Evolutionary conservation across 495 filamentous ascomycete species (phyloP), one percentile per base, ranked within the genome.

Genomic region (Penicillium flavigenum): DNA sequence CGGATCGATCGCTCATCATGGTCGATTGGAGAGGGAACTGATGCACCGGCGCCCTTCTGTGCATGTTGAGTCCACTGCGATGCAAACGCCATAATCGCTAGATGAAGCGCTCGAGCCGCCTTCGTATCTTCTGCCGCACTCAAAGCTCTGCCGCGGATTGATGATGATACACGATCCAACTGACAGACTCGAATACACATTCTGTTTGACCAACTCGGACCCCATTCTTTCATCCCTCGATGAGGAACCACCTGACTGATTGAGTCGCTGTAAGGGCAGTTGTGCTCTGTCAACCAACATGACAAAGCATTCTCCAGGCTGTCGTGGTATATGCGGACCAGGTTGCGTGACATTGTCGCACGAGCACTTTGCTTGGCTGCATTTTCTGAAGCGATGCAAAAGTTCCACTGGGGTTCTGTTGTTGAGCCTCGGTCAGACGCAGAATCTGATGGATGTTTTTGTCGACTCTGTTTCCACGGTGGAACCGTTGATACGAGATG

Each of bases 211-310:
- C 75, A 78, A 22, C 60, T 68, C 2, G 72, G 61, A 12, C 75
- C 72, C 68, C 72, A 71, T 63, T 76, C 73, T n/a, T 58, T 47
- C 48, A 22, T 60, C 17, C 49, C 47, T 49, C 8, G 48, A 14
- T 47, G 6, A 1, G 60, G 60, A 9, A 57, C 16, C 6, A 64
- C 0, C 11, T 53, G 32, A 5, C 20, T 43, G 8, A 39, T n/a
- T 5, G 62, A 50, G 39, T 62, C 47, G 38, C 63, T 67, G 62
- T 78, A 79, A 11, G 76, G 77, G 44, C 77, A 80, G 12, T 71
- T 79, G 50, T 66, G 63, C 58, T 80, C 77, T 0, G 74, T 76
- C 45, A 80, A 50, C 77, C 77, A 80, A 45, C 77, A 80, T 5
- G 73, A 69, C 11, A 80, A 56, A 5, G 75, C 75, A 36, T 77